Evolutionary conservation across 495 filamentous ascomycete genomes (phyloP).

Genomic region (Penicillium angulare): DNA sequence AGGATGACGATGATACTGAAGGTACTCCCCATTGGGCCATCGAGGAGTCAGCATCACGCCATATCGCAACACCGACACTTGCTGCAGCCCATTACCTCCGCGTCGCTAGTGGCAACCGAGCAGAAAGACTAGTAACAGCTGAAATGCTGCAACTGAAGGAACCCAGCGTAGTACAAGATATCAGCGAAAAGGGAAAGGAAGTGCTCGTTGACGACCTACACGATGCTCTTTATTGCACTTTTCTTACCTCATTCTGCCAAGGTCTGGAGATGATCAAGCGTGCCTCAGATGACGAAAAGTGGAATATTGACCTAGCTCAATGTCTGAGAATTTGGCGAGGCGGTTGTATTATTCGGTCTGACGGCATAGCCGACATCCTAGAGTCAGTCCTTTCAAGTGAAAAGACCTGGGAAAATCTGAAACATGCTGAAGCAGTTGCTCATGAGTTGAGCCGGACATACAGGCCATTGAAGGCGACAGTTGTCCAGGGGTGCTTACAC

Average conservation of each 20-base stretch:
- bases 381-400: constrained; percentile 38
- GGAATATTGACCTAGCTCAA: constrained; percentile 58
- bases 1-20: constrained; percentile 66
- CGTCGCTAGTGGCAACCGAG: constrained; percentile 61
- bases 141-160: constrained; percentile 42
- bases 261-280: constrained; percentile 65
- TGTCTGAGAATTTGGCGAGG: constrained; percentile 69
- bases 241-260: constrained; percentile 63
- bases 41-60: constrained; percentile 58
- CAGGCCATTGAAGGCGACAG: constrained; percentile 53
- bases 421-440: constrained; percentile 51
- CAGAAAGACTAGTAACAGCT: constrained; percentile 48
- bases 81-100: constrained; percentile 64
- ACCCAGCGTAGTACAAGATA: constrained; percentile 42
- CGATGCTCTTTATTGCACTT: constrained; percentile 59
- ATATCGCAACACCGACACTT: constrained; percentile 66
- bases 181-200: constrained; percentile 40
- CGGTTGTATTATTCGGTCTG: constrained; percentile 73
- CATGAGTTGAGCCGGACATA: constrained; percentile 53
- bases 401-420: constrained; percentile 35
- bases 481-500: constrained; percentile 52
- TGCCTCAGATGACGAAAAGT: constrained; percentile 59
- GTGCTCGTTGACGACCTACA: constrained; percentile 59
- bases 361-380: constrained; percentile 62
- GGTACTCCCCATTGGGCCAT: constrained; percentile 67